Evolutionary conservation across 257 asterid species (phyloP), one percentile per base, ranked within the genome.

Genomic region (Paraleonurus japonicus): DNA sequence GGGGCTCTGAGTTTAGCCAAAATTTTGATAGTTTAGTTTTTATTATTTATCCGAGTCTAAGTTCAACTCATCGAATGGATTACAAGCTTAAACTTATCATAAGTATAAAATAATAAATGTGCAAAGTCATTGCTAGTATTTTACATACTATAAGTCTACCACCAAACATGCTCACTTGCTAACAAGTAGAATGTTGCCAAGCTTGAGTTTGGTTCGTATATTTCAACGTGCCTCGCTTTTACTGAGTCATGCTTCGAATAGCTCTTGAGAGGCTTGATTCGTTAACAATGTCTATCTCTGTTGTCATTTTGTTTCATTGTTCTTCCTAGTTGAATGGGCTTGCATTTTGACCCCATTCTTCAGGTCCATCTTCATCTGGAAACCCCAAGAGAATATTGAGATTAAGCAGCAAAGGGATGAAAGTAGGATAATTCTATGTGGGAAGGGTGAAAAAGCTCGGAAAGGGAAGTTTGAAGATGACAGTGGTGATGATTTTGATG

Each of bases 281-380:
- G 37, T 32, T 32, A 4, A 32, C 37, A 32, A 32, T 32, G 1
- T 23, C 6, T 5, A 7, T 13, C 41, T n/a, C 37, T 32, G 37
- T 26, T 26, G 28, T 26, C 28, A 3, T 26, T 26, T 43, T 51
- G 35, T 4, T 16, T 68, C 5, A 16, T 50, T 11, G 7, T 69
- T 37, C 5, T 69, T 47, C n/a, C 28, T 41, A 5, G 70, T 57
- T 53, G 71, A 63, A 65, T 22, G 51, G 19, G 43, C 17, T 17
- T 48, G 37, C 67, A 59, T 13, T 15, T 12, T 41, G 54, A 17
- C 65, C 23, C 16, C 73, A 17, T 60, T 57, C 19, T 12, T 47
- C 81, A 94, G 98, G 81, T 94, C 97, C 19, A 81, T 91, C 71
- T 94, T 94, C 90, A 89, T 94, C 30, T 94, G 99, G 99, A 85